Conservation (phyloP, 352 stramenopile species). For the Pythium phragmitis region DNA sequence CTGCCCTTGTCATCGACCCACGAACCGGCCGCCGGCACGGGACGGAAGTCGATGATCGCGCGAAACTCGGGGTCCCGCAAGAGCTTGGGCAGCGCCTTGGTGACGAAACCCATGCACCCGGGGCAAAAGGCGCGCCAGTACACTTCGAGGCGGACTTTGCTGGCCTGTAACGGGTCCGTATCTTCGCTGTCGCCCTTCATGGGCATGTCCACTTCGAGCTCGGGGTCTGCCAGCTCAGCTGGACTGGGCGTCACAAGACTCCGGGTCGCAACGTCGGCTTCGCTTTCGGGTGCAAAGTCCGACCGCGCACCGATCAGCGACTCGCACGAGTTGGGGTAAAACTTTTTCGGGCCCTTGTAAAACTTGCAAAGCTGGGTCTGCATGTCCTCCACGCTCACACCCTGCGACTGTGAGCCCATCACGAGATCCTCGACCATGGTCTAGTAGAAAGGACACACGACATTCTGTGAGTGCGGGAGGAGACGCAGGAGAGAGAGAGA, state of each 20-base stretch:
- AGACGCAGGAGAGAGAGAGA: background rate
- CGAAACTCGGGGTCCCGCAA: conserved; percentile 67
- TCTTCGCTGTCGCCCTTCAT: conserved; percentile 29
- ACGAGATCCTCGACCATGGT: conserved; percentile 61
- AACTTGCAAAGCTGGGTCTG: conserved; percentile 55
- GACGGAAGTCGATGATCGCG: conserved; percentile 66
- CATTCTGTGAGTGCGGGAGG: too few relatives aligned
- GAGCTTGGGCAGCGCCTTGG: conserved; percentile 56
- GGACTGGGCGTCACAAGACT: conserved; percentile 1
- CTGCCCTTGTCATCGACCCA: conserved; percentile 50
- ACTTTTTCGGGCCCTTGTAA: conserved; percentile 66
- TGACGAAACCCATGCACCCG: conserved; percentile 76
- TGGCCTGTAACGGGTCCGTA: conserved; percentile 6
- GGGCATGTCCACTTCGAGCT: conserved; percentile 17
- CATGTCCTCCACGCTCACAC: conserved; percentile 60
- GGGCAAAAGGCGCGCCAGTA: conserved; percentile 82
- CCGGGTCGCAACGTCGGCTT: conserved; percentile 6
- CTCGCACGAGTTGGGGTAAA: conserved; percentile 57
- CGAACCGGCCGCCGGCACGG: conserved; percentile 72
- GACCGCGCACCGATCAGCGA: conserved; percentile 58
- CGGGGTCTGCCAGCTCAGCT: background rate
- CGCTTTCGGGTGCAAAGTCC: conserved; percentile 42
- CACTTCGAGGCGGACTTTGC: conserved; percentile 67
- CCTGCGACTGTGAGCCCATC: conserved; percentile 53
- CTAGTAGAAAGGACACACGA: conserved; percentile 24